Evolutionary conservation across 169 alveolate genomes (phyloP), one percentile per base, ranked within the genome.

Genomic region (Theileria annulata): DNA sequence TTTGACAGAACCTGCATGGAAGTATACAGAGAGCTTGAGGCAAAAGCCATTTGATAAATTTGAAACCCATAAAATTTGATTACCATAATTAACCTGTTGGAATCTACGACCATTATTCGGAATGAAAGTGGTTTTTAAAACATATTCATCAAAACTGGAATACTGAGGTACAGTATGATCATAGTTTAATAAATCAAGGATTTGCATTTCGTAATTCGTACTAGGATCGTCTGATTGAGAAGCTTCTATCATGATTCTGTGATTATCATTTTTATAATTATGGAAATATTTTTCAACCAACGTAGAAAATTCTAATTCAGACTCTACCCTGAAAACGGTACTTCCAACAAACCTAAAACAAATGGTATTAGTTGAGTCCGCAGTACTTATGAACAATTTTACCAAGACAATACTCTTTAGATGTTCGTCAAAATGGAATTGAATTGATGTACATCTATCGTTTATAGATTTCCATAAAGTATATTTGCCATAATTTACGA

Each of bases 41-140:
- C 51, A 42, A 17, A 42, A 12, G 0, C 51, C 51, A 42, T 42
- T 42, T 42, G 15, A 12, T 42, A 42, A 42, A 23, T 15, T 19
- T 62, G 71, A 21, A 28, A 17, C 25, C 71, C 71, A 62, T 37
- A 62, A 62, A 62, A 47, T 15, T 37, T 62, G 31, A 27, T 62
- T 21, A 0, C 31, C 71, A 21, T 6, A 62, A 0, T 2, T 62
- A n/a, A 62, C n/a, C 37, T 62, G 15, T 3, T 62, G 31, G 13
- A 62, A 62, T 31, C 71, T 15, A 21, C 10, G 25, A 3, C 48
- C 49, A 28, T 62, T 21, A 15, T 21, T 27, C 6, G 71, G 23
- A 62, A 19, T 30, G 31, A 28, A 62, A 15, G 13, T 27, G 47
- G 71, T 62, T 9, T 25, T 21, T 6, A 62, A 21, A 21, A 62